Evolutionary conservation across 1,139 yeast genomes (phyloP).

Genomic region (Kluyveromyces sp.): DNA sequence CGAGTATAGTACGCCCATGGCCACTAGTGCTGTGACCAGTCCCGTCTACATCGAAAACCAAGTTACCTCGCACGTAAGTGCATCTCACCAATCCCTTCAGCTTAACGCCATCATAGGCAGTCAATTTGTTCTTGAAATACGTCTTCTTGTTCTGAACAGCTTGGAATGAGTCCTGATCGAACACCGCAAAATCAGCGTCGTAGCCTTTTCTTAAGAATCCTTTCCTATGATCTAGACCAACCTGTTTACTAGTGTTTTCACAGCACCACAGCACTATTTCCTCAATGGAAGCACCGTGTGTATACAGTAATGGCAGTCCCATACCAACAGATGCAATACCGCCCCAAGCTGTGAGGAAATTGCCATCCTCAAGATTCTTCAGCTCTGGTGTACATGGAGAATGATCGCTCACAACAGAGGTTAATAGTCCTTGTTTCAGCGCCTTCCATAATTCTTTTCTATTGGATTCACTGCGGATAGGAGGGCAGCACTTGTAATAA

Average conservation of each 20-base stretch:
- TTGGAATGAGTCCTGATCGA: conserved; percentile 58
- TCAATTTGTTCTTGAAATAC: conserved; percentile 74
- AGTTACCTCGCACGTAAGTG: conserved; percentile 69
- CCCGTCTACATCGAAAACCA: conserved; percentile 48
- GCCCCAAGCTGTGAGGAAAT: conserved; percentile 92
- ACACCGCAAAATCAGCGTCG: conserved; percentile 83
- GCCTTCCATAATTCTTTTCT: conserved; percentile 73
- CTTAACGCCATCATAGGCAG: conserved; percentile 72
- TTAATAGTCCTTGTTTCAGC: conserved; percentile 52
- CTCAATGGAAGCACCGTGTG: conserved; percentile 55
- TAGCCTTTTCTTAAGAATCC: conserved; percentile 66
- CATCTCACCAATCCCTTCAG: conserved; percentile 69
- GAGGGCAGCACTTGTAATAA: conserved; percentile 90
- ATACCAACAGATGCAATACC: conserved; percentile 93
- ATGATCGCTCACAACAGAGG: conserved; percentile 91
- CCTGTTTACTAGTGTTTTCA: conserved; percentile 76
- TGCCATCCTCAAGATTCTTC: conserved; percentile 75
- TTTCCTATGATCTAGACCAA: conserved; percentile 65
- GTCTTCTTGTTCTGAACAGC: conserved; percentile 52
- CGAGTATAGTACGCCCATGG: conserved; percentile 52
- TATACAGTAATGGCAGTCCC: conserved; percentile 73
- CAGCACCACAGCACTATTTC: conserved; percentile 77
- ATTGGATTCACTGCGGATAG: conserved; percentile 71
- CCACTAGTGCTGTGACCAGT: conserved; percentile 53
- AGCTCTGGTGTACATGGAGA: conserved; percentile 93